Conservation (phyloP, 2,329 filamentous ascomycete genomes). For the Colletotrichum gloeosporioides region DNA sequence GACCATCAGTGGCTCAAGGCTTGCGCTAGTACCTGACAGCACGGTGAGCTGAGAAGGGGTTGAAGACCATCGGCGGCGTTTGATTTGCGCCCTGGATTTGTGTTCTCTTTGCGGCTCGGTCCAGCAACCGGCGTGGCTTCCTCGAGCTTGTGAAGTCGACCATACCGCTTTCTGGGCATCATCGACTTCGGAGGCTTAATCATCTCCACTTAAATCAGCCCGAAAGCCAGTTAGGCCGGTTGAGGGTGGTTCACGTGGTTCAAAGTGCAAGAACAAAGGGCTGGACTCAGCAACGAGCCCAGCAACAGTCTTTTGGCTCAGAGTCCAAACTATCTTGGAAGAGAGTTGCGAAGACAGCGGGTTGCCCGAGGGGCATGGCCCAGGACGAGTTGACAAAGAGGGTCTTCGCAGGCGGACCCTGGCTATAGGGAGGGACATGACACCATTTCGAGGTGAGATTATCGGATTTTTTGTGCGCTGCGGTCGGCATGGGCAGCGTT, state of each 20-base stretch:
- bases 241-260: neutral
- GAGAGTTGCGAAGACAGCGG: conserved; percentile 1
- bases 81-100: neutral
- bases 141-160: neutral
- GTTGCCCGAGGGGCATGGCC: neutral
- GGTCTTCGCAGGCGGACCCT: neutral
- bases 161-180: neutral
- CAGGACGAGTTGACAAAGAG: neutral
- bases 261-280: neutral
- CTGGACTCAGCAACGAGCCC: neutral
- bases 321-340: neutral
- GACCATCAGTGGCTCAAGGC: neutral
- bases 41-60: neutral
- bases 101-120: neutral
- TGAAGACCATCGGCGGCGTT: neutral
- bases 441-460: neutral
- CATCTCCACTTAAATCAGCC: neutral
- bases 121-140: neutral
- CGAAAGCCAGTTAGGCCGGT: neutral
- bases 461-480: neutral
- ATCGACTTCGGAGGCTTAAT: neutral
- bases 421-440: conserved; percentile 3
- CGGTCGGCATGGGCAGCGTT: neutral
- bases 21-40: neutral
- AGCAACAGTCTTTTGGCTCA: neutral